Evolutionary conservation across 345 rosid genomes (phyloP).

Genomic region (Adansonia digitata): DNA sequence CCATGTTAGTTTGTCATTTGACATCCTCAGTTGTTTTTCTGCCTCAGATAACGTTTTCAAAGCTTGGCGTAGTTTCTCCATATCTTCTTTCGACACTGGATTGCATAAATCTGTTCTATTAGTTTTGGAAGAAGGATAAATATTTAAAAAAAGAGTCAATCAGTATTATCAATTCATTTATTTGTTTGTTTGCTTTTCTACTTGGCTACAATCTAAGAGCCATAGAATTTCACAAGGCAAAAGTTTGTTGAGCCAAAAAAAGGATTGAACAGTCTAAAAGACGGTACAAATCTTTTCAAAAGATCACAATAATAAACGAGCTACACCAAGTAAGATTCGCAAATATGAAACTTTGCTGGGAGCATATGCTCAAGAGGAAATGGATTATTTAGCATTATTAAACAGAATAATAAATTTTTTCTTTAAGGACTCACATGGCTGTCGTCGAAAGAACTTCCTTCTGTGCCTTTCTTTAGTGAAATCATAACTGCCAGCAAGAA

Average conservation of each 20-base stretch:
- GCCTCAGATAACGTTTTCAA: slow-evolving; percentile 93
- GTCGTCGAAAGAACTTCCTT: slow-evolving; percentile 76
- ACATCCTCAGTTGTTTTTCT: slow-evolving; percentile 88
- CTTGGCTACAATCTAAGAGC: background rate
- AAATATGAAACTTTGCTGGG: background rate
- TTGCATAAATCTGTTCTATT: slow-evolving; percentile 17
- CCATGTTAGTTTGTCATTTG: slow-evolving; percentile 93
- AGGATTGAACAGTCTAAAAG: background rate
- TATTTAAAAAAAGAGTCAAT: background rate
- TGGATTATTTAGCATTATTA: background rate
- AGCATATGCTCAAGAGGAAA: background rate
- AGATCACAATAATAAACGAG: background rate
- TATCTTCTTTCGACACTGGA: slow-evolving; percentile 84
- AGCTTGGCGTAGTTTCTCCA: slow-evolving; percentile 93
- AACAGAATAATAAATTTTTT: background rate
- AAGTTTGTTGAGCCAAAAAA: background rate
- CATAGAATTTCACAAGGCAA: background rate
- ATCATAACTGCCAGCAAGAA: slow-evolving; percentile 90
- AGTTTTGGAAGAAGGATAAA: slow-evolving; percentile 8
- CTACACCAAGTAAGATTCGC: background rate
- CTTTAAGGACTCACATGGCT: slow-evolving; percentile 61
- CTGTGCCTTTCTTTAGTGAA: slow-evolving; percentile 58
- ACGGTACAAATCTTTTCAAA: background rate
- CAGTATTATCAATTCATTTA: background rate
- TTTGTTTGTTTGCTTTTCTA: background rate